A percentile compares a stretch with the other conserved stretches of the same genome.
phyloP scores from a whole-genome alignment of 148 eudicot species.

The Diospyros lotus region DNA sequence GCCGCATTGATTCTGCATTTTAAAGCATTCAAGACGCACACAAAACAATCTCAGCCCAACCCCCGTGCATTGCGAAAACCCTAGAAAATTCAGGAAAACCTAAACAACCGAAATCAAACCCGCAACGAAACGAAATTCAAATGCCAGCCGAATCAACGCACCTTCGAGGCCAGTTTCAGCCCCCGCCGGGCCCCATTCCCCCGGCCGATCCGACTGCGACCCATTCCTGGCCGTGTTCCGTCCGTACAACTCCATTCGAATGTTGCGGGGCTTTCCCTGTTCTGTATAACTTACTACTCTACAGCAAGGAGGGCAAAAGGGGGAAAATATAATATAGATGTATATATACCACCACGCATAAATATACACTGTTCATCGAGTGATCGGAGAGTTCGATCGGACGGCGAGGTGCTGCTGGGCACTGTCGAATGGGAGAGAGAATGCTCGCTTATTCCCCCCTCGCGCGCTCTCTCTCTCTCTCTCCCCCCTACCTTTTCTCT shows the following conservation, averaged over 20 bases:
- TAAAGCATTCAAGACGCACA: constrained; percentile 3
- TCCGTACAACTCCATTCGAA: constrained; percentile 48
- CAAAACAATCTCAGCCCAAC: not conserved
- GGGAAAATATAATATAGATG: not conserved
- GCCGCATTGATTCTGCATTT: constrained; percentile 63
- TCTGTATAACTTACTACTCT: constrained; percentile 1
- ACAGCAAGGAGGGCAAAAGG: not conserved
- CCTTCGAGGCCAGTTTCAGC: constrained; percentile 39
- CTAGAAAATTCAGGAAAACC: constrained; percentile 15
- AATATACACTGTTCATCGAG: constrained; percentile 1
- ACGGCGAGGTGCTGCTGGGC: constrained; percentile 1
- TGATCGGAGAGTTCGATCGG: constrained; percentile 14
- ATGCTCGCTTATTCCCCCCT: constrained; percentile 4
- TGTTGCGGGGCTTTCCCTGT: not conserved
- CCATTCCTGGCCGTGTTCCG: constrained; percentile 23
- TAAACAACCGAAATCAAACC: constrained; percentile 6
- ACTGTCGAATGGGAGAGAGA: not conserved
- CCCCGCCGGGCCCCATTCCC: constrained; percentile 30
- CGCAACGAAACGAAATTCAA: constrained; percentile 11
- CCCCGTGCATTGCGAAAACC: not conserved
- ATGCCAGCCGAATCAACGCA: constrained; percentile 19
- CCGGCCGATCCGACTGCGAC: constrained; percentile 30
- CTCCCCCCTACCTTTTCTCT: constrained; percentile 9
- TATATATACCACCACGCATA: not conserved
- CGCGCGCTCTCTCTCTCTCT: not conserved